Evolutionary conservation across 148 eudicot species (phyloP), one percentile per base, ranked within the genome.

Genomic region (Suaeda aralocaspica): DNA sequence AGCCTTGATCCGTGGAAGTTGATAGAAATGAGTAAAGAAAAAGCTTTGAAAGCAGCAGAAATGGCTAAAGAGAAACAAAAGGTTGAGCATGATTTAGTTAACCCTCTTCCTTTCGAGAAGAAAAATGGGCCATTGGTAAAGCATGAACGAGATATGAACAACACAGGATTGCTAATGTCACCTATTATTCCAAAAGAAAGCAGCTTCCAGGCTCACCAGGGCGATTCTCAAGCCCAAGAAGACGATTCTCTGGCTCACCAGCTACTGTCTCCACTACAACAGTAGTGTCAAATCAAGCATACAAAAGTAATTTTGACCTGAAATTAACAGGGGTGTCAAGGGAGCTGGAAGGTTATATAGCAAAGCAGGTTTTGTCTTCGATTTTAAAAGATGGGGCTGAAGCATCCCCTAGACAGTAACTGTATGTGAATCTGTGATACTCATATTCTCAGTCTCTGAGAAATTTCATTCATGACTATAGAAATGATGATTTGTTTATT

Each of bases 1-100:
- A 85, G 83, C 78, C 88, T 90, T 52, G 84, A 87, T 59, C 98
- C 98, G 19, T 94, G 98, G 98, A 91, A 87, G 76, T 83, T 94
- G 42, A 82, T 91, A 58, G 87, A 66, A 29, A 83, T 94, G 87
- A 91, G 88, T 77, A 77, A 81, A 75, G 94, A 86, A 49, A 94
- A 84, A 61, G 97, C 97, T 22, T 60, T 89, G 42, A 87, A 83
- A 73, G 95, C 92, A 14, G 86, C 83, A 76, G 92, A 87, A 68
- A 87, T 81, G 77, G 72, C 68, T 48, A 79, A 72, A 72, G 78
- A 89, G 69, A 82, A 85, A 70, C 69, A 75, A 67, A 57, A 59
- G 44, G 68, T 31, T 5, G 84, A 75, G 39, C 69, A 62, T 64
- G 88, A 81, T 59, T 60, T 76, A 18, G 44, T 85, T 49, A 84